phyloP scores from a whole-genome alignment of 257 asterid species.

The Solanum arcanum region DNA sequence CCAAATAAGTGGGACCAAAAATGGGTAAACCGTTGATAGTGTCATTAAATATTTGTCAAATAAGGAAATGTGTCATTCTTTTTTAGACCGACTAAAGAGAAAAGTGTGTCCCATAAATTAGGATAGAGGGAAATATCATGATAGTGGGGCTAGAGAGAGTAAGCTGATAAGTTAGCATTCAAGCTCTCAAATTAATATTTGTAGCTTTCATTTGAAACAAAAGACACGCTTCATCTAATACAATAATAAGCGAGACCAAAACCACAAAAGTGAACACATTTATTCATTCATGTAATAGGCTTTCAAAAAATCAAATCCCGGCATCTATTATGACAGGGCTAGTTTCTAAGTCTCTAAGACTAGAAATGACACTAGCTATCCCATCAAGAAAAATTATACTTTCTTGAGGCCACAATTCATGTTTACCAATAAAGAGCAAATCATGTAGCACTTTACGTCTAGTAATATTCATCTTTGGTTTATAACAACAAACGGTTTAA shows the following conservation, averaged over 20 bases:
- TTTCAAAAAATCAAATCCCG: neutral
- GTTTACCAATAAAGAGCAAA: neutral
- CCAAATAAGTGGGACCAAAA: neutral
- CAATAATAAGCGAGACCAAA: neutral
- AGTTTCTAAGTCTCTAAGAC: neutral
- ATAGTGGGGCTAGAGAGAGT: neutral
- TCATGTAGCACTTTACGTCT: neutral
- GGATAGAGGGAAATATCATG: neutral
- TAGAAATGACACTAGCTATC: neutral
- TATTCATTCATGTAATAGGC: neutral
- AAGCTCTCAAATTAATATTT: neutral
- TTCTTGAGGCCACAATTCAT: neutral
- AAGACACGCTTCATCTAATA: neutral
- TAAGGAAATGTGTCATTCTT: neutral
- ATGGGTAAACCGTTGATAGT: neutral
- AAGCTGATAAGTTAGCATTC: neutral
- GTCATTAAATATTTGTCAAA: neutral
- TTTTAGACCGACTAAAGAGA: neutral
- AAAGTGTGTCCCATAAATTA: neutral
- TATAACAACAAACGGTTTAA: neutral
- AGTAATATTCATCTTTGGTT: neutral
- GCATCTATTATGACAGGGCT: neutral
- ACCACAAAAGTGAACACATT: neutral
- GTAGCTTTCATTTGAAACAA: neutral
- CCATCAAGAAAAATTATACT: neutral